Evolutionary conservation across 208 protist genomes (phyloP), one percentile per base, ranked within the genome.

Genomic region (Leishmania major): DNA sequence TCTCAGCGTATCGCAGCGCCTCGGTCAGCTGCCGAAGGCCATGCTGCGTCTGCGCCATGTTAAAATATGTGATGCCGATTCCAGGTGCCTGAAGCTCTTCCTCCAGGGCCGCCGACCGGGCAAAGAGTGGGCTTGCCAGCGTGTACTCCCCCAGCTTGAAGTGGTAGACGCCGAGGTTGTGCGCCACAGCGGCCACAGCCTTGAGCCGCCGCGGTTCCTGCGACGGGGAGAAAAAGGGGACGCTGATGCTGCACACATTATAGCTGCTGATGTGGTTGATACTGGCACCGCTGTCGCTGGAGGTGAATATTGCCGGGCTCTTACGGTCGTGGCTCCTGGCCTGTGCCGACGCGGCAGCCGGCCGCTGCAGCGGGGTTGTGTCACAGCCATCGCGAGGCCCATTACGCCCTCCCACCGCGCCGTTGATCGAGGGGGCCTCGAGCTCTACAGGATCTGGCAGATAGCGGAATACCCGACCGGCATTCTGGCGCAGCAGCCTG

Each of bases 121-220:
- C 55, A 7, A 97, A 82, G 43, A 88, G 91, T 31, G 85, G 75
- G n/a, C 45, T 80, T 6, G 94, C 92, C 35, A 94, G 77, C 35
- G 84, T 84, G 81, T 95, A 96, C 85, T 97, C 92, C 13, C 81
- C 84, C 35, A 97, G 86, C 64, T 93, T 89, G 76, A 93, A 96
- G 79, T 97, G 94, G 75, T 97, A 97, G 11, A 97, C 82, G 11
- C 94, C 94, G 79, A 93, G 82, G 85, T 97, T 97, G 87, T 97
- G 95, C 37, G 91, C 86, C 25, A 94, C 78, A 43, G 88, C 79
- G 40, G 90, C 92, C 19, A 82, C 78, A 0, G 87, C 87, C 75
- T 72, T 73, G 43, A 88, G 87, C 7, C 91, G 88, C 73, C 81
- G 77, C 35, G 57, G 60, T 69, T 95, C 90, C 57, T 90, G 85